Evolutionary conservation across 2,329 filamentous ascomycete species (phyloP).

Genomic region (Huntiella abstrusa): DNA sequence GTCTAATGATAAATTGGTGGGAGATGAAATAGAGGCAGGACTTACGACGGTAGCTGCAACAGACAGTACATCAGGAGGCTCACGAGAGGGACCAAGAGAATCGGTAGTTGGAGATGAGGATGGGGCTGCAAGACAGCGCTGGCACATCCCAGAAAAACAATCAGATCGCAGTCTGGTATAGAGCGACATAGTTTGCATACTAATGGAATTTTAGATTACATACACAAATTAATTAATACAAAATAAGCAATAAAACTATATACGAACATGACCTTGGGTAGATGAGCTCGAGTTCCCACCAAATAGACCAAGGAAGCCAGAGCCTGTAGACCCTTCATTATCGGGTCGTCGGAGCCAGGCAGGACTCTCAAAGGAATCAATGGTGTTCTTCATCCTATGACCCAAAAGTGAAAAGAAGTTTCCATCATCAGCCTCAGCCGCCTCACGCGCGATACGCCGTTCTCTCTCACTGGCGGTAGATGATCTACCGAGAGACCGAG

Average conservation of each 20-base stretch:
- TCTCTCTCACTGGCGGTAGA: slow-evolving; percentile 15
- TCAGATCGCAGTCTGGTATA: too few relatives aligned
- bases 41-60: too few relatives aligned
- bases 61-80: too few relatives aligned
- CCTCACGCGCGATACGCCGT: slow-evolving; percentile 16
- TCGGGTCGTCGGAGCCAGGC: slow-evolving; percentile 35
- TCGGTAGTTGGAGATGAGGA: too few relatives aligned
- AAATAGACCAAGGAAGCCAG: slow-evolving; percentile 40
- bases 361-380: slow-evolving; percentile 66
- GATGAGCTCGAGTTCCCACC: slow-evolving; percentile 19
- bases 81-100: too few relatives aligned
- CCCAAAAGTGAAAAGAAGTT: slow-evolving; percentile 71
- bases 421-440: slow-evolving; percentile 50
- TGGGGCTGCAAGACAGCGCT: too few relatives aligned
- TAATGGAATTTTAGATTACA: too few relatives aligned
- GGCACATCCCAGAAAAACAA: too few relatives aligned
- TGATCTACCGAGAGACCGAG: slow-evolving; percentile 15
- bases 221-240: too few relatives aligned
- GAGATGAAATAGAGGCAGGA: too few relatives aligned
- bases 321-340: slow-evolving; percentile 7
- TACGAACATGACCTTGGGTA: slow-evolving; percentile 9
- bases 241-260: background rate
- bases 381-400: slow-evolving; percentile 76
- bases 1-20: too few relatives aligned
- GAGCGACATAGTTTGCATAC: too few relatives aligned